These are phyloP conservation scores for Boletus barrowsii DNA, from an alignment of 768 basidiomycete species.

Conservation along the genomic window DNA sequence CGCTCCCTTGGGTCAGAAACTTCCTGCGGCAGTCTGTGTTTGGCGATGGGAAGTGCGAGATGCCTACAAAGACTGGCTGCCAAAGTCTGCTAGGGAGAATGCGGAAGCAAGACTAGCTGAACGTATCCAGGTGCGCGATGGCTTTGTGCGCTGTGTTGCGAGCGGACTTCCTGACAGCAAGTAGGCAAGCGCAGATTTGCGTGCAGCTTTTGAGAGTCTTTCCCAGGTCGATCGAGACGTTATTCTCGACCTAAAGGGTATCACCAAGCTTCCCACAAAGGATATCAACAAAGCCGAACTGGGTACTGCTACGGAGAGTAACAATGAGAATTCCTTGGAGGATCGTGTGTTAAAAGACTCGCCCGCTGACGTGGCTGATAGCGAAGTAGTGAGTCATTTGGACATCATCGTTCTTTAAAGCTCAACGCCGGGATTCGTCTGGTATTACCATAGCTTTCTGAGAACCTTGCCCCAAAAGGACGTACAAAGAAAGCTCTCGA, in stretches of 20 bases:
- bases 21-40: slow-evolving; percentile 61
- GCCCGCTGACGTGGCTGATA: slow-evolving; percentile 36
- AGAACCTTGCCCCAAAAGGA: slow-evolving; percentile 29
- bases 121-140: slow-evolving; percentile 53
- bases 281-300: slow-evolving; percentile 27
- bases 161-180: background rate
- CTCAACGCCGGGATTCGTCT: background rate
- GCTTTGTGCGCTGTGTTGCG: background rate
- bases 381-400: slow-evolving; percentile 34
- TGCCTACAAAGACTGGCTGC: slow-evolving; percentile 57
- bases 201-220: slow-evolving; percentile 52
- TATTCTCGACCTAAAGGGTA: slow-evolving; percentile 53
- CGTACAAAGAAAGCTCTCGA: slow-evolving; percentile 53
- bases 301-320: slow-evolving; percentile 1
- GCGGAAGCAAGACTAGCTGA: slow-evolving; percentile 60
- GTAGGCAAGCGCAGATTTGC: slow-evolving; percentile 61
- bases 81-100: slow-evolving; percentile 62
- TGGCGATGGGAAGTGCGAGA: slow-evolving; percentile 89
- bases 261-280: slow-evolving; percentile 33
- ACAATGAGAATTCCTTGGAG: background rate
- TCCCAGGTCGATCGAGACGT: slow-evolving; percentile 53
- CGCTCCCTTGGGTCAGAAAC: slow-evolving; percentile 43
- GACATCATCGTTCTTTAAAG: background rate
- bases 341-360: slow-evolving; percentile 30
- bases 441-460: slow-evolving; percentile 14